A percentile compares a stretch with the other conserved stretches of the same genome.
phyloP scores from a whole-genome alignment of 2,329 filamentous ascomycete genomes.

The Cladosporium sp. region DNA sequence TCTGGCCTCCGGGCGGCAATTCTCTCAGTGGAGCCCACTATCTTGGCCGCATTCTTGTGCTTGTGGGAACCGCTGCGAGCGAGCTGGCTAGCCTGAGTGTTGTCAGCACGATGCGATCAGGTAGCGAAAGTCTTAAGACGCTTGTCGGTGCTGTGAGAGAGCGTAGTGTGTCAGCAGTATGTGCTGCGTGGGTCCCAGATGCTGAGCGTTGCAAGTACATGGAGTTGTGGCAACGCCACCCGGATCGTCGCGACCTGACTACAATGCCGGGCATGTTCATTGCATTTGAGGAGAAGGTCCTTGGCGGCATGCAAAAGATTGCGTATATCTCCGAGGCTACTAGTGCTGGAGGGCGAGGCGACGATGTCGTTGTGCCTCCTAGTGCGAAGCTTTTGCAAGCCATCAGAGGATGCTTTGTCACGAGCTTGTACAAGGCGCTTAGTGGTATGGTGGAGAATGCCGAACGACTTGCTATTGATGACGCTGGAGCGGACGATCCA shows the following conservation, averaged over 20 bases:
- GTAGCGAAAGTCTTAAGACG: conserved; percentile 65
- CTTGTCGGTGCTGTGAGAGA: conserved; percentile 78
- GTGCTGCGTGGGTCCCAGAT: conserved; percentile 87
- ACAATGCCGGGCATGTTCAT: conserved; percentile 84
- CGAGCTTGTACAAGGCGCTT: conserved; percentile 86
- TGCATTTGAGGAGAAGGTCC: conserved; percentile 74
- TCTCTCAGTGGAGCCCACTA: conserved; percentile 90
- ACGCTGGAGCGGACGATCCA: conserved; percentile 50
- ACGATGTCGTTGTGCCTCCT: conserved; percentile 78
- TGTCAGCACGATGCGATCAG: conserved; percentile 36
- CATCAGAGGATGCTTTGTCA: conserved; percentile 88
- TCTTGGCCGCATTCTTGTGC: conserved; percentile 70
- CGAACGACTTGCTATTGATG: conserved; percentile 62
- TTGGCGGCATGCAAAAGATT: conserved; percentile 89
- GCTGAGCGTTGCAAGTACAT: conserved; percentile 87
- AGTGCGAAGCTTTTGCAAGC: conserved; percentile 83
- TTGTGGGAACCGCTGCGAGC: conserved; percentile 81
- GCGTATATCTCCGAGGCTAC: conserved; percentile 87
- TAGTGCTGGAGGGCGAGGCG: conserved; percentile 62
- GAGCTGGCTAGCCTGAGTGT: conserved; percentile 76
- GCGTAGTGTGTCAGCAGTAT: conserved; percentile 77
- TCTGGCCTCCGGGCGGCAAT: conserved; percentile 93
- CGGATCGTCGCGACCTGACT: conserved; percentile 79
- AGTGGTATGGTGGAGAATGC: conserved; percentile 97
- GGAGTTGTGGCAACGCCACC: conserved; percentile 85